phyloP scores from a whole-genome alignment of 371 early-diverging fungal genomes.

The Mortierella sp. region DNA sequence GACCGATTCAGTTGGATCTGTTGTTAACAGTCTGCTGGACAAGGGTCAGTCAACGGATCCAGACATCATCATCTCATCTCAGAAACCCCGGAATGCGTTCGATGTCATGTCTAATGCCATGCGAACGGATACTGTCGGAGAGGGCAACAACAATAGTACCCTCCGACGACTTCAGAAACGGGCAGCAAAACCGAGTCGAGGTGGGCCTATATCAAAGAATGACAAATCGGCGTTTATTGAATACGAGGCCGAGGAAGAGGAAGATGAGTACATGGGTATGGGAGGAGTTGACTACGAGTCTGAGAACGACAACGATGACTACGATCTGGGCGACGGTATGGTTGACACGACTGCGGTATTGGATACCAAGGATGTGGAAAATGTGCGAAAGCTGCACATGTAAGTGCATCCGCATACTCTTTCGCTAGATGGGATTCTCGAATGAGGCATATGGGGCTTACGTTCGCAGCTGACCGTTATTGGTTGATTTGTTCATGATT shows the following conservation, averaged over 20 bases:
- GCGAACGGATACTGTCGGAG: not conserved
- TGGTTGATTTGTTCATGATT: not conserved
- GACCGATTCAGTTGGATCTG: not conserved
- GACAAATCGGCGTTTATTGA: conserved; percentile 45
- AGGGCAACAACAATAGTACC: not conserved
- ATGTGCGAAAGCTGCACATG: conserved; percentile 47
- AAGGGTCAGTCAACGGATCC: not conserved
- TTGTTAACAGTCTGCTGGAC: not conserved
- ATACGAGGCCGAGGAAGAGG: conserved; percentile 56
- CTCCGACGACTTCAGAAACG: conserved; percentile 22
- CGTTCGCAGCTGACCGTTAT: not conserved
- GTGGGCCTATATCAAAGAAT: conserved; percentile 10
- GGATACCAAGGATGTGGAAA: conserved; percentile 29
- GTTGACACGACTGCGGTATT: conserved; percentile 24
- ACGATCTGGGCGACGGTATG: conserved; percentile 51
- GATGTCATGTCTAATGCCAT: conserved; percentile 26
- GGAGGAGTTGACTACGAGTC: conserved; percentile 54
- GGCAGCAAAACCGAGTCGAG: conserved; percentile 15
- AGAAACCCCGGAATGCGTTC: conserved; percentile 32
- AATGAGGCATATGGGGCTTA: no score
- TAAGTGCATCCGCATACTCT: no score
- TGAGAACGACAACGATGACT: conserved; percentile 46
- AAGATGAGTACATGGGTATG: conserved; percentile 48
- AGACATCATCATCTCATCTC: not conserved
- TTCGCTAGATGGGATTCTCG: no score